phyloP scores from a whole-genome alignment of 164 flowering plant species.

The Macadamia integrifolia region DNA sequence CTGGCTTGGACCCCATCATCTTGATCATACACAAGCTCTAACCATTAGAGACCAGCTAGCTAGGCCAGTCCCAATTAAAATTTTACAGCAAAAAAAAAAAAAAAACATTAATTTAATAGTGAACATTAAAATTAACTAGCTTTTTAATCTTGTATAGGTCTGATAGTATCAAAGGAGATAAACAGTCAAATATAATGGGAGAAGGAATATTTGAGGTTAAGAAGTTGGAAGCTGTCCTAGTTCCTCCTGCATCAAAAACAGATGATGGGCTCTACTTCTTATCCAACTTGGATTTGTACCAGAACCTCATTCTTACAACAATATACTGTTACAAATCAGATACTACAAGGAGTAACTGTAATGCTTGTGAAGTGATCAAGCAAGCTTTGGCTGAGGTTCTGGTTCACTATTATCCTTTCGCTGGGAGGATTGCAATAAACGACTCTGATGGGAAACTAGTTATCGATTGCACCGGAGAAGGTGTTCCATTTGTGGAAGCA shows the following conservation, averaged over 20 bases:
- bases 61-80: too few species aligned
- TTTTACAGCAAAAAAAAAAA: too few species aligned
- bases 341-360: background rate
- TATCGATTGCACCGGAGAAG: conserved; percentile 12
- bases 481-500: conserved; percentile 19
- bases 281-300: conserved; percentile 15
- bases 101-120: too few species aligned
- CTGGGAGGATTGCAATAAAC: conserved; percentile 5
- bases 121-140: too few species aligned
- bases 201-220: background rate
- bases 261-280: conserved; percentile 14
- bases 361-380: conserved; percentile 3
- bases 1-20: too few species aligned
- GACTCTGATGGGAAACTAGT: conserved; percentile 4
- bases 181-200: too few species aligned
- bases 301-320: background rate
- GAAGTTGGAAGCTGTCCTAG: conserved; percentile 6
- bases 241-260: conserved; percentile 6
- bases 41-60: too few species aligned
- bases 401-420: conserved; percentile 18
- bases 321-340: background rate
- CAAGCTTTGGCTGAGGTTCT: too few species aligned
- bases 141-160: too few species aligned
- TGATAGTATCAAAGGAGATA: too few species aligned
- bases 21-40: too few species aligned